Evolutionary conservation across 2,329 filamentous ascomycete genomes (phyloP).

Genomic region (Aureobasidium sp.): DNA sequence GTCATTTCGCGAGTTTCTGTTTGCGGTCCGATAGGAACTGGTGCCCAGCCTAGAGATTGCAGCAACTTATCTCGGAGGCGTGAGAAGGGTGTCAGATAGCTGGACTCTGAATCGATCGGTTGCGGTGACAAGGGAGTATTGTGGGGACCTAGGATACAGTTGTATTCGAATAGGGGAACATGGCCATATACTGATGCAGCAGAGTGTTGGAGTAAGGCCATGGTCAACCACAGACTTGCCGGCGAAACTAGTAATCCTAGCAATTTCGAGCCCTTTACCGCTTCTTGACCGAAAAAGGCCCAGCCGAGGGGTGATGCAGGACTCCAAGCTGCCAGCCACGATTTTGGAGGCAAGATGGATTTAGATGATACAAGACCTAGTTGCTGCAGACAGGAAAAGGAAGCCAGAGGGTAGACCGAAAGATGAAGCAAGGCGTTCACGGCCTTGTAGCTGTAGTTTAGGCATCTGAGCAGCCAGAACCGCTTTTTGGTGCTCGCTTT

Average conservation of each 20-base stretch:
- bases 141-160: slow-evolving; percentile 2
- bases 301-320: slow-evolving; percentile 8
- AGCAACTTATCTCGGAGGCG: not conserved
- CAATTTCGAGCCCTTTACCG: not conserved
- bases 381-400: slow-evolving; percentile 5
- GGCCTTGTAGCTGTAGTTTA: not conserved
- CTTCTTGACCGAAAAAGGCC: not conserved
- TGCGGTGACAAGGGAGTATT: not conserved
- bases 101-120: not conserved
- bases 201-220: not conserved
- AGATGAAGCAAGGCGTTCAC: not conserved
- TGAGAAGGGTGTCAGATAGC: not conserved
- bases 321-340: slow-evolving; percentile 8
- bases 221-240: not conserved
- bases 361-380: not conserved
- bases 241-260: not conserved
- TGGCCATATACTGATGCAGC: not conserved
- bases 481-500: slow-evolving; percentile 1
- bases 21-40: not conserved
- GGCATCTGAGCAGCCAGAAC: not conserved
- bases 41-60: slow-evolving; percentile 1
- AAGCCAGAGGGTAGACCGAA: not conserved
- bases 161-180: not conserved
- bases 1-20: not conserved
- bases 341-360: not conserved